Evolutionary conservation across 306 rosid genomes (phyloP).

Genomic region (Neltuma alba): DNA sequence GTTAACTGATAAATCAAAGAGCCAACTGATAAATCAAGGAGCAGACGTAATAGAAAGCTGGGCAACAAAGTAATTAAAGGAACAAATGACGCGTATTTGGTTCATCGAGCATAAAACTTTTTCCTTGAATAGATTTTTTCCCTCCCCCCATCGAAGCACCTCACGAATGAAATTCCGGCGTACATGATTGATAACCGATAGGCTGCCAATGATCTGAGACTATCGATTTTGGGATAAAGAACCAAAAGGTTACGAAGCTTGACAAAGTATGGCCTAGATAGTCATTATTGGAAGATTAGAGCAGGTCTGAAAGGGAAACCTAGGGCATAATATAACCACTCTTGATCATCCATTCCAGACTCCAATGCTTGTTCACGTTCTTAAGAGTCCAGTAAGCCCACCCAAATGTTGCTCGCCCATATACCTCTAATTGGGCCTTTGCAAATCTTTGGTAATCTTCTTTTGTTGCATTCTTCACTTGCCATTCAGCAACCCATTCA

Average conservation of each 20-base stretch:
- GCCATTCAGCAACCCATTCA: constrained; percentile 85
- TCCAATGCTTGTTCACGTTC: constrained; percentile 68
- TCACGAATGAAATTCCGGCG: no score
- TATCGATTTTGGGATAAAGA: not conserved
- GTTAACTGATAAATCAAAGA: not conserved
- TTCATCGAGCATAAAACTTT: not conserved
- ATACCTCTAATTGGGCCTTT: constrained; percentile 61
- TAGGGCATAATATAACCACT: constrained; percentile 62
- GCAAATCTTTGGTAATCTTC: constrained; percentile 67
- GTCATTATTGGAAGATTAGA: not conserved
- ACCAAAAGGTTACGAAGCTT: not conserved
- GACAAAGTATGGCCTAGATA: not conserved
- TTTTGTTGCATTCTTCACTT: constrained; percentile 49
- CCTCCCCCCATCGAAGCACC: no score
- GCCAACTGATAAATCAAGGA: no score
- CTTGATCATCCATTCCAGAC: constrained; percentile 76
- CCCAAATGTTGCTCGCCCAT: constrained; percentile 72
- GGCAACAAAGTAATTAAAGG: not conserved
- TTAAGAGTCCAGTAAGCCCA: constrained; percentile 87
- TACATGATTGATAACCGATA: no score
- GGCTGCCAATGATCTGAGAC: not conserved
- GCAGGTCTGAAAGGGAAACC: not conserved
- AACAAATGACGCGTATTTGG: not conserved
- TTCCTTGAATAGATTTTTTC: not conserved
- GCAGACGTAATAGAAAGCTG: not conserved